Percentiles rank a stretch among this genome's conserved stretches.
Conservation (phyloP, 208 protist species). For the Chromosphaera perkinsii region DNA sequence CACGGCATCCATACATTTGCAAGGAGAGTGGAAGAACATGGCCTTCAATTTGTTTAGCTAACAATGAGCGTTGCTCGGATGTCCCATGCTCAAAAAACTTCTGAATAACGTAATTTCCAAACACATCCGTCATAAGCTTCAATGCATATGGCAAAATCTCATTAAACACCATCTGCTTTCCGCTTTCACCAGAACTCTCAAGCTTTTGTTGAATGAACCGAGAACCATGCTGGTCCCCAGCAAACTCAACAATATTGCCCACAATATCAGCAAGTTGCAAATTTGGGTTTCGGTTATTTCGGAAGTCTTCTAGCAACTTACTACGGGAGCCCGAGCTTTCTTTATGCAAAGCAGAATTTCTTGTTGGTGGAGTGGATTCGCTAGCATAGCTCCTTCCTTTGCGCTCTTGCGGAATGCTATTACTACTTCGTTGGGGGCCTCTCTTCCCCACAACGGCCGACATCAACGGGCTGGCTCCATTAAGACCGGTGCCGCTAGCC, state of each 20-base stretch:
- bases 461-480: too few species aligned
- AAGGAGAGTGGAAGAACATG: slow-evolving; percentile 85
- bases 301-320: slow-evolving; percentile 28
- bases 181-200: slow-evolving; percentile 61
- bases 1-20: slow-evolving; percentile 91
- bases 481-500: too few species aligned
- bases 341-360: too few species aligned
- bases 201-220: slow-evolving; percentile 93
- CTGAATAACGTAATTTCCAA: slow-evolving; percentile 96
- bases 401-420: too few species aligned
- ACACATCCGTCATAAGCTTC: slow-evolving; percentile 90
- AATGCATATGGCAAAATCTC: slow-evolving; percentile 77
- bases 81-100: slow-evolving; percentile 92
- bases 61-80: background rate
- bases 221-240: slow-evolving; percentile 91
- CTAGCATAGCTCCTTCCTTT: too few species aligned
- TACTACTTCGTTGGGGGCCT: too few species aligned
- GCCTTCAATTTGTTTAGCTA: slow-evolving; percentile 57
- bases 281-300: slow-evolving; percentile 8
- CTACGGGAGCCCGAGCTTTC: too few species aligned
- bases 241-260: slow-evolving; percentile 81
- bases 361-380: too few species aligned
- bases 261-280: slow-evolving; percentile 61
- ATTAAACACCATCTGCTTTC: slow-evolving; percentile 40
- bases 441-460: too few species aligned